Evolutionary conservation across 139 green algal species (phyloP).

Genomic region (Gonium pectorale): DNA sequence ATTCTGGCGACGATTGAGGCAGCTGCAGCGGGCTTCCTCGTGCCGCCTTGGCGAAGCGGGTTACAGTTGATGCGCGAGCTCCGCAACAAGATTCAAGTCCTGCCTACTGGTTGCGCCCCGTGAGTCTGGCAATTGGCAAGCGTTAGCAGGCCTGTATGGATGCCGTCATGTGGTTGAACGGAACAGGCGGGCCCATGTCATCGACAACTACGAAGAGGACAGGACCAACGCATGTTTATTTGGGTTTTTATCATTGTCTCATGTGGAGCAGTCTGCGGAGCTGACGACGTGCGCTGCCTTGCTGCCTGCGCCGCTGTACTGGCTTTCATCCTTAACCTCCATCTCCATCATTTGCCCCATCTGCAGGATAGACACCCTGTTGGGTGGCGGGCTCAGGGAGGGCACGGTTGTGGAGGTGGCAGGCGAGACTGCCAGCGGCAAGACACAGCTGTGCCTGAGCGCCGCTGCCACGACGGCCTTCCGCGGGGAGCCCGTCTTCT

Average conservation of each 20-base stretch:
- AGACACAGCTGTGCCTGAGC: conserved; percentile 71
- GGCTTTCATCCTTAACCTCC: too few species aligned
- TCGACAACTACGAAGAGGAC: too few species aligned
- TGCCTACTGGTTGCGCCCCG: background rate
- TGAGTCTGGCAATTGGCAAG: conserved; percentile 6
- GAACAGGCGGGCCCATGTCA: too few species aligned
- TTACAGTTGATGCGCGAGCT: conserved; percentile 14
- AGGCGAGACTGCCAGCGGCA: conserved; percentile 67
- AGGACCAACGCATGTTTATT: too few species aligned
- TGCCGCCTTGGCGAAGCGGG: conserved; percentile 15
- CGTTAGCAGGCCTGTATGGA: too few species aligned
- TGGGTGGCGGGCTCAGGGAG: conserved; percentile 64
- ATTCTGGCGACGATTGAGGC: background rate
- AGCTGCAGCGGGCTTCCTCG: background rate
- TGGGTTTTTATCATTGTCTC: too few species aligned
- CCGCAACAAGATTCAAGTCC: background rate
- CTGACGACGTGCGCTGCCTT: too few species aligned
- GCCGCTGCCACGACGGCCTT: conserved; percentile 52
- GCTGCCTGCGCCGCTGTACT: too few species aligned
- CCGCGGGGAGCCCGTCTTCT: conserved; percentile 53
- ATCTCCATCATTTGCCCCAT: background rate
- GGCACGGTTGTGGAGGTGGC: conserved; percentile 62
- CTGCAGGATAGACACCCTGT: conserved; percentile 63
- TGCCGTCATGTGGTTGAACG: too few species aligned
- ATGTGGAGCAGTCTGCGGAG: too few species aligned